These are phyloP conservation scores for Monilinia laxa DNA, from an alignment of 2,329 filamentous ascomycete genomes.

Conservation along the genomic window DNA sequence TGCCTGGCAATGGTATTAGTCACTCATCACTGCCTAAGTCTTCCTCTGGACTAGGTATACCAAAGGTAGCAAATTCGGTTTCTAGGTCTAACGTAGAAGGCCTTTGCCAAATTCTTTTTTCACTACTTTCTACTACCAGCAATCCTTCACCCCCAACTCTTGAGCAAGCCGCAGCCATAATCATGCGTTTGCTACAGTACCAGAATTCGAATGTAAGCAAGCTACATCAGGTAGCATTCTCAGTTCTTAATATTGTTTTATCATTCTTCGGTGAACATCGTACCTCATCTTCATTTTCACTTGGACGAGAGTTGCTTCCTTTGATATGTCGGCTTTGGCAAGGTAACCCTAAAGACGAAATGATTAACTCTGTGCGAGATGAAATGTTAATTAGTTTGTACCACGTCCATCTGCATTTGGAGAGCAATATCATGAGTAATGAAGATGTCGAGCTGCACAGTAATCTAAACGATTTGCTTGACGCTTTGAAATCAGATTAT, in stretches of 20 bases:
- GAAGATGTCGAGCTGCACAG: constrained; percentile 38
- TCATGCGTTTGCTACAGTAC: constrained; percentile 61
- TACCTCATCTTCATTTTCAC: constrained; percentile 57
- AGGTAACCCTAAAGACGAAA: constrained; percentile 62
- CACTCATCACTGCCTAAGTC: constrained; percentile 6
- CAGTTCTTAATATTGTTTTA: constrained; percentile 70
- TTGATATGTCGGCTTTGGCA: constrained; percentile 76
- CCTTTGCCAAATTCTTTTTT: constrained; percentile 63
- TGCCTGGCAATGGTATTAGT: constrained; percentile 35
- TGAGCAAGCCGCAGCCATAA: constrained; percentile 54
- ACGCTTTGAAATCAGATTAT: constrained; percentile 78
- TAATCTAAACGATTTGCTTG: constrained; percentile 63
- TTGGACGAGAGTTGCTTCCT: constrained; percentile 62
- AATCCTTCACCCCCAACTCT: constrained; percentile 62
- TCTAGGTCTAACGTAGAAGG: constrained; percentile 48
- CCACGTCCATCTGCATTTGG: constrained; percentile 61
- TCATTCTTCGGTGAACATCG: constrained; percentile 67
- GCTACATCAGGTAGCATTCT: constrained; percentile 71
- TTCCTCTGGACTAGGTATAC: constrained; percentile 28
- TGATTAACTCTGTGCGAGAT: constrained; percentile 61
- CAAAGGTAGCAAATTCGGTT: constrained; percentile 31
- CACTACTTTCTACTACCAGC: constrained; percentile 64
- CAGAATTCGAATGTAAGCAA: constrained; percentile 58
- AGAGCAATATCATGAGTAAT: constrained; percentile 52
- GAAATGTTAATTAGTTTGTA: constrained; percentile 75